Percentiles rank a stretch among this genome's conserved stretches.
phyloP scores from a whole-genome alignment of 2,329 filamentous ascomycete genomes.

The Epicoccum nigrum region DNA sequence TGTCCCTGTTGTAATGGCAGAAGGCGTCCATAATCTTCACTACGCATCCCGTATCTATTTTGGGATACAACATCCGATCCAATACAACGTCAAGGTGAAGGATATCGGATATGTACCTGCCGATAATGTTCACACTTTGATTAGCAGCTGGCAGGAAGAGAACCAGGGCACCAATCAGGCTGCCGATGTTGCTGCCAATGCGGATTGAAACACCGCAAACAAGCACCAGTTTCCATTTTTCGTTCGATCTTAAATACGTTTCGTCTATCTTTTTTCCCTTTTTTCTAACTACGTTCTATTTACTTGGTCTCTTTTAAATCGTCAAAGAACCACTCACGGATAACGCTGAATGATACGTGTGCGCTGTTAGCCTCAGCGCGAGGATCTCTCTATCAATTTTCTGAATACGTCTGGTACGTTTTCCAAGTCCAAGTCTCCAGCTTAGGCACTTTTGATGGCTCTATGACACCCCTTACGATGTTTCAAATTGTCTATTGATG shows the following conservation, averaged over 20 bases:
- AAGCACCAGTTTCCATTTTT: no score
- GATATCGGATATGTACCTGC: slow-evolving; percentile 44
- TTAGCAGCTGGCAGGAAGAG: background rate
- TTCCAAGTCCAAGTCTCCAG: no score
- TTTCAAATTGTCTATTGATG: no score
- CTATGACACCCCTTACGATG: no score
- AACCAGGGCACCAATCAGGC: background rate
- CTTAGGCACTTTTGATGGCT: no score
- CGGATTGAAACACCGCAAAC: background rate
- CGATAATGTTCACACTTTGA: slow-evolving; percentile 18
- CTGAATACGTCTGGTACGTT: no score
- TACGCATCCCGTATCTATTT: slow-evolving; percentile 32
- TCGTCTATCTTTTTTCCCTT: background rate
- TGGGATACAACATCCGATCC: slow-evolving; percentile 50
- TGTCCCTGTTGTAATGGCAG: background rate
- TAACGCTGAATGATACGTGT: no score
- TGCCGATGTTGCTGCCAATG: background rate
- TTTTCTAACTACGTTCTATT: background rate
- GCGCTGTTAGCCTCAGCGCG: no score
- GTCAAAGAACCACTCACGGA: no score
- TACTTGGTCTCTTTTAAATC: background rate
- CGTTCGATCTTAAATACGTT: no score
- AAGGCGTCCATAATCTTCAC: background rate
- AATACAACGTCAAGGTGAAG: slow-evolving; percentile 53
- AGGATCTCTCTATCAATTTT: no score